Evolutionary conservation across 2,329 filamentous ascomycete genomes (phyloP), one percentile per base, ranked within the genome.

Genomic region (Xylaria arbuscula): DNA sequence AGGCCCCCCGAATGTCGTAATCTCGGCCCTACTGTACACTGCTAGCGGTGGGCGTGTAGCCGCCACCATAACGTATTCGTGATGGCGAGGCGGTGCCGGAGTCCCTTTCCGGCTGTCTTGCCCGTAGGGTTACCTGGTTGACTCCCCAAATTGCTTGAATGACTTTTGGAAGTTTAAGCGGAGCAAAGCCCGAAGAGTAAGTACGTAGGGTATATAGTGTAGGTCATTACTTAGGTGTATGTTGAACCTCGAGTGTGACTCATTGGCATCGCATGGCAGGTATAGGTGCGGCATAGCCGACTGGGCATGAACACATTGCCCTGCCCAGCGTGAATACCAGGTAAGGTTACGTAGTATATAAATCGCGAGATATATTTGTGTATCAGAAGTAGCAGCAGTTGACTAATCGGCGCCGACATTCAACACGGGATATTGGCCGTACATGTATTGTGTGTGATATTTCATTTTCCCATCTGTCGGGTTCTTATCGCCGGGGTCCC

Each of bases 61-160:
- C 56, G 45, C 24, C 42, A 45, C 50, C 47, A 50, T 50, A 19
- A 2, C 38, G 32, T 47, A 17, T 40, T 5, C 48, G 50, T 45
- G 59, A 56, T 69, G 67, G 62, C 64, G 68, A 70, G 67, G 68
- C 68, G 68, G 67, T 70, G 67, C 61, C 67, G 67, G 64, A 48
- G 38, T 42, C 59, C 36, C 60, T 54, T 47, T 51, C 19, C 19
- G n/a, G 19, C 34, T 55, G 59, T 48, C 34, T 24, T 22, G 22
- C 19, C n/a, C 34, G 48, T 15, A 2, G 42, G 48, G 24, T 22
- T 55, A 42, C 32, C 34, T 57, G 56, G 55, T 36, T 34, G n/a
- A 50, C 42, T 68, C 57, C 58, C 63, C 54, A 40, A 69, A 62
- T 42, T 5, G 54, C 36, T 45, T 62, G 36, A 64, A 67, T 32